Percentiles rank a stretch among this genome's conserved stretches.
These are phyloP conservation scores for Pseudopediastrum boryanum DNA, from an alignment of 139 green algal species.

Conservation along the genomic window DNA sequence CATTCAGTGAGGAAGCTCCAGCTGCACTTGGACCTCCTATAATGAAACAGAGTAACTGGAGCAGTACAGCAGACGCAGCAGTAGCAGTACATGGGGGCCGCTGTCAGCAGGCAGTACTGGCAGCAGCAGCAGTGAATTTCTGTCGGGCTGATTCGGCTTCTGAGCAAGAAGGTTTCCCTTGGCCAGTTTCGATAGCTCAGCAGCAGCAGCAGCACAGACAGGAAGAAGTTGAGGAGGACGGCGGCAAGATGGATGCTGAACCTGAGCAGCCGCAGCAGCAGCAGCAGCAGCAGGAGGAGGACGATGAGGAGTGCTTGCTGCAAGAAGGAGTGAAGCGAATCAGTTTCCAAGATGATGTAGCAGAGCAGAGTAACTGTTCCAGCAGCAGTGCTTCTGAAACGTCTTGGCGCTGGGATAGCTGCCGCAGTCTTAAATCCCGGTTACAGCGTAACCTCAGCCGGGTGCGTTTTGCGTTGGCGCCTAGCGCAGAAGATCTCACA, in stretches of 20 bases:
- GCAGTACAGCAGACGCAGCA: conserved; percentile 5
- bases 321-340: no score
- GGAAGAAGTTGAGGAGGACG: background rate
- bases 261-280: conserved; percentile 10
- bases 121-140: background rate
- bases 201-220: background rate
- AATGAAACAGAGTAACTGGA: background rate
- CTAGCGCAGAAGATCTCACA: no score
- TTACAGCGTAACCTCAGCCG: no score
- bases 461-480: no score
- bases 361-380: no score
- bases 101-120: background rate
- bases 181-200: conserved; percentile 1
- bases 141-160: conserved; percentile 24
- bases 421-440: no score
- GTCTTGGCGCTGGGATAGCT: no score
- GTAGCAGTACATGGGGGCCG: background rate
- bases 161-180: background rate
- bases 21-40: background rate
- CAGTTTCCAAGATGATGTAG: no score
- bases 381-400: no score
- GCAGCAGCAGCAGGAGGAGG: background rate
- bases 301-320: no score
- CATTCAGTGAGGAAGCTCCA: background rate
- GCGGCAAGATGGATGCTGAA: background rate